Evolutionary conservation across 192 early-diverging fungal genomes (phyloP), one percentile per base, ranked within the genome.

Genomic region (Spizellomyces punctatus): DNA sequence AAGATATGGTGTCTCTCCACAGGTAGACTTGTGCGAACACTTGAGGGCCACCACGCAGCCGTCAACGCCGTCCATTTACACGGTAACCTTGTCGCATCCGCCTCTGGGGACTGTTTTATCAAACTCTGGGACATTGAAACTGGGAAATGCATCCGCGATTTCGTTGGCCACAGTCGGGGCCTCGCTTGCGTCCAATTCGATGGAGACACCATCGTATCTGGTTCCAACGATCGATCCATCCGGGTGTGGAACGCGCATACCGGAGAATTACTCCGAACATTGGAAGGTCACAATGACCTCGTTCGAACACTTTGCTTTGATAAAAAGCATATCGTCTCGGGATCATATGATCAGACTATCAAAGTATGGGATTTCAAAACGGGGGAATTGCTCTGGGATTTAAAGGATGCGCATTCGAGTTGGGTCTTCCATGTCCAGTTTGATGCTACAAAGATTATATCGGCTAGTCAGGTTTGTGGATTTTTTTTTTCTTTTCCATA

Each of bases 351-450:
- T 78, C 89, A 97, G 71, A 89, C 91, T 1, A 91, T 99, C 65
- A 92, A 94, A 74, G 91, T 99, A 21, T 99, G 96, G 98, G 93
- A 99, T 76, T 78, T 92, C 55, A 77, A 82, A 10, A 89, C 91
- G 5, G 95, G 94, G 10, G 72, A 92, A 58, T 88, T 94, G 60
- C 74, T 93, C 43, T 62, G 91, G 57, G 87, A 92, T 73, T 82
- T 93, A 36, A 79, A 89, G 47, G 78, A 85, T 44, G 91, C 88
- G 10, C 95, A 96, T 75, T 86, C 88, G 6, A 95, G 93, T 77
- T 97, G 95, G 95, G 94, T 99, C 6, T 99, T 98, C 88, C 94
- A 98, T 82, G 91, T 99, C 10, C 92, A 94, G 69, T 93, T 95
- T 74, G 90, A 90, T 46, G 78, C 83, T 6, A 89, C 84, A 45